Evolutionary conservation across 352 stramenopile genomes (phyloP), one percentile per base, ranked within the genome.

Genomic region (Peronospora tabacina): DNA sequence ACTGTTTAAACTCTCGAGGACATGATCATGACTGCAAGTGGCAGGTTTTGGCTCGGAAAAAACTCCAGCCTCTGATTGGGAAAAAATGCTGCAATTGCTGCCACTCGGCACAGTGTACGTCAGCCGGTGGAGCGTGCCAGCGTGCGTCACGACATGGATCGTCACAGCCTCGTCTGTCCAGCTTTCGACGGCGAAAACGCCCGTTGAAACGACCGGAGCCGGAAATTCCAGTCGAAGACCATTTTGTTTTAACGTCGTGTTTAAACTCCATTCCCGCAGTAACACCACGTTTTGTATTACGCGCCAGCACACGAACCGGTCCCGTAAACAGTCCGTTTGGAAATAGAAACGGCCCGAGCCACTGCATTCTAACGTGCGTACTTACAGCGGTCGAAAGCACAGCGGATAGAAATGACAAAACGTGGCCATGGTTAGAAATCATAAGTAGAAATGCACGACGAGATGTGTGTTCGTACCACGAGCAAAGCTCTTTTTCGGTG

Each of bases 291-390:
- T 87, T 62, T 89, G 83, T 22, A 79, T 61, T 41, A 87, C 71
- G 2, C 78, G 67, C 78, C 78, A 89, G 50, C 74, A 86, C 15
- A 88, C 43, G 41, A 88, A 88, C 3, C 77, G 72, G 59, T 86
- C 70, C 17, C 75, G 70, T 29, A 88, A 62, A 54, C 54, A 53
- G 15, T 86, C 74, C 40, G 80, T 80, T 48, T 85, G 70, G 47
- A 86, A 88, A 65, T 85, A 86, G 30, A 86, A 88, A 45, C 56
- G 82, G 17, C 77, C 77, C 2, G 74, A 80, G 1, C 77, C 77
- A 3, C 59, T 77, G 43, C 74, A 85, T 52, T 88, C 74, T 15
- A 86, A 52, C 41, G 77, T 53, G n/a, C 70, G 74, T 36, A 85
- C 77, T 85, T n/a, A n/a, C n/a, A n/a, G n/a, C n/a, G n/a, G n/a